These are phyloP conservation scores for Staphylotrichum longicolle DNA, from an alignment of 495 filamentous ascomycete genomes.

Conservation along the genomic window DNA sequence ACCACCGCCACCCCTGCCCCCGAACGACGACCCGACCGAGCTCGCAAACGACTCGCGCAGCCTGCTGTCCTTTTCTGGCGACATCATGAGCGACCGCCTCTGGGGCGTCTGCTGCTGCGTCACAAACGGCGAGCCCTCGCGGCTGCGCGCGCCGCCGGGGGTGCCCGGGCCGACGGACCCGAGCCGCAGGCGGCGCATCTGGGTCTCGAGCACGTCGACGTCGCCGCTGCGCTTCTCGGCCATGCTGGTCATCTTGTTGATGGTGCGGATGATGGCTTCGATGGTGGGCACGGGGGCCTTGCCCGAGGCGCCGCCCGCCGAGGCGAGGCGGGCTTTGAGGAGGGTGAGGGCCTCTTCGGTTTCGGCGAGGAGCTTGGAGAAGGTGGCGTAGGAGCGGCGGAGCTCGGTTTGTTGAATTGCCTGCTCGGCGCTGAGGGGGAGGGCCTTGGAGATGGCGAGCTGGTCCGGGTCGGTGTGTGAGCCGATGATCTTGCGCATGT, in stretches of 20 bases:
- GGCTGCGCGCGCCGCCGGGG: constrained; percentile 40
- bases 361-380: constrained; percentile 71
- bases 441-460: constrained; percentile 54
- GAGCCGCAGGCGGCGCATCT: constrained; percentile 71
- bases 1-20: constrained; percentile 31
- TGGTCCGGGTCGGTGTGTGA: constrained; percentile 62
- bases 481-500: constrained; percentile 68
- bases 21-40: constrained; percentile 39
- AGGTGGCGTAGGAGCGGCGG: constrained; percentile 61
- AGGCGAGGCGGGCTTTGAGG: constrained; percentile 74
- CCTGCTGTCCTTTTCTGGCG: constrained; percentile 46
- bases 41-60: constrained; percentile 48
- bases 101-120: constrained; percentile 63
- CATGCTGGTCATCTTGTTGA: constrained; percentile 89
- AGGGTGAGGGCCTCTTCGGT: constrained; percentile 78
- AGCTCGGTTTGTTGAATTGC: constrained; percentile 77
- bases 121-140: constrained; percentile 58
- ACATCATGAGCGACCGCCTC: constrained; percentile 48
- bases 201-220: constrained; percentile 81
- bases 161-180: constrained; percentile 38
- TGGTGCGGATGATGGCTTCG: constrained; percentile 86
- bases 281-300: constrained; percentile 66
- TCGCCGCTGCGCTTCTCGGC: constrained; percentile 80
- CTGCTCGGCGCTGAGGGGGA: constrained; percentile 80
- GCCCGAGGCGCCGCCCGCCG: constrained; percentile 46